Conservation (phyloP, 1,139 yeast genomes). For the Wickerhamomyces sp. region DNA sequence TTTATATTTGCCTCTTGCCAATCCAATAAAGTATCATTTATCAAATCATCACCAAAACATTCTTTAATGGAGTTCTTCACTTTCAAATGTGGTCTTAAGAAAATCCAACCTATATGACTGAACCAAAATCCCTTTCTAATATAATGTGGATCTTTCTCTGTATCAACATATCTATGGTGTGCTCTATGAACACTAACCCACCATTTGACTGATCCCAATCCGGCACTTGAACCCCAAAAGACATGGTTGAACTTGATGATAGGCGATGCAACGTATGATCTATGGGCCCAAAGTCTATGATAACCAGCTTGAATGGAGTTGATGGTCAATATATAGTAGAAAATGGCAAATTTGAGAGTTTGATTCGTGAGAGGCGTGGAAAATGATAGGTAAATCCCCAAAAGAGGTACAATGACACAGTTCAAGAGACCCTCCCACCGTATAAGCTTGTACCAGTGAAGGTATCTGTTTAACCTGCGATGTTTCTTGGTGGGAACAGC, state of each 20-base stretch:
- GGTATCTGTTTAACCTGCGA: conserved; percentile 12
- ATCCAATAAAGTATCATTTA: conserved; percentile 36
- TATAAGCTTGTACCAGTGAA: conserved; percentile 27
- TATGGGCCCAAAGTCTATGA: conserved; percentile 64
- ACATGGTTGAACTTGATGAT: conserved; percentile 41
- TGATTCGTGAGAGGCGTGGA: conserved; percentile 41
- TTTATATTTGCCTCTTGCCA: conserved; percentile 56
- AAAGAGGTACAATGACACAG: conserved; percentile 24
- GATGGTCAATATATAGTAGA: conserved; percentile 38
- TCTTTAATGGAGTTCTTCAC: conserved; percentile 31
- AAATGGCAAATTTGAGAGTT: conserved; percentile 38
- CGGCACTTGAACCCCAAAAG: conserved; percentile 53
- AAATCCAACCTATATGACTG: conserved; percentile 64
- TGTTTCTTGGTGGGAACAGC: not conserved
- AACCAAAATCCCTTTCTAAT: conserved; percentile 49
- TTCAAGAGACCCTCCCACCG: conserved; percentile 29
- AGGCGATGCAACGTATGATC: conserved; percentile 38
- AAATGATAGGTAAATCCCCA: conserved; percentile 17
- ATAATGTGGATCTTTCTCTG: conserved; percentile 64
- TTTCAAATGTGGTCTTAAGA: conserved; percentile 46
- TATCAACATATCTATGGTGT: conserved; percentile 65
- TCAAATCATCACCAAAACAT: conserved; percentile 32
- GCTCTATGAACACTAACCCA: conserved; percentile 68
- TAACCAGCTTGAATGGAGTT: conserved; percentile 51
- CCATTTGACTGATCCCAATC: conserved; percentile 55